phyloP scores from a whole-genome alignment of 139 green algal species.

The Diplosphaera chodatii region DNA sequence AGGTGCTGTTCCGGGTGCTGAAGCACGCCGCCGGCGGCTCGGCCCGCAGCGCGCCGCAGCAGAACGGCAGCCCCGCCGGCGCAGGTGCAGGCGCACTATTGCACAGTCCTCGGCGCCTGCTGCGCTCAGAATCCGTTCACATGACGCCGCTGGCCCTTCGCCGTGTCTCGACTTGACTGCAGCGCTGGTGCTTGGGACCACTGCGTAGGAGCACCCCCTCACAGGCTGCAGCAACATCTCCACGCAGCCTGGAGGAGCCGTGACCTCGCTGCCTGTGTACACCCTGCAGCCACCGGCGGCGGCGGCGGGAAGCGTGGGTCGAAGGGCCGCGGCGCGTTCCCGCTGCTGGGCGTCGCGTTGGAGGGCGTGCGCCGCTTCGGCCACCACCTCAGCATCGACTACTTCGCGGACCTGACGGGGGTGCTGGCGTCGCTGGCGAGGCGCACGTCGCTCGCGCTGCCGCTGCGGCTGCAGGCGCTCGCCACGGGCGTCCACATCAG shows the following conservation, averaged over 20 bases:
- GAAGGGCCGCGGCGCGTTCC: slow-evolving; percentile 29
- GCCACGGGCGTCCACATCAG: slow-evolving; percentile 53
- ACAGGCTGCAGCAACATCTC: too few relatives aligned
- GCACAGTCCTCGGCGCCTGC: neutral
- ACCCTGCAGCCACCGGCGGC: too few relatives aligned
- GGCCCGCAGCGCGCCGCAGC: neutral
- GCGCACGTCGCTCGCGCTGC: slow-evolving; percentile 38
- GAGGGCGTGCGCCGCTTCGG: slow-evolving; percentile 57
- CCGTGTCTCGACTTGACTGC: too few relatives aligned
- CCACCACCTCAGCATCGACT: slow-evolving; percentile 76
- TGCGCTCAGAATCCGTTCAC: neutral
- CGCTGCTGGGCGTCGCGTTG: slow-evolving; percentile 60
- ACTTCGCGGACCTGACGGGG: slow-evolving; percentile 64
- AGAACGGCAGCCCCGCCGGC: neutral
- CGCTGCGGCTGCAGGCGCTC: slow-evolving; percentile 50
- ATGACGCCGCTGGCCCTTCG: slow-evolving; percentile 1
- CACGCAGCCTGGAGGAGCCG: too few relatives aligned
- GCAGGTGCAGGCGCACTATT: neutral
- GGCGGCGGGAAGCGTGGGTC: slow-evolving; percentile 3
- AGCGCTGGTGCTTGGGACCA: too few relatives aligned
- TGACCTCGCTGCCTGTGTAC: too few relatives aligned
- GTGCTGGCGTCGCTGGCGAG: slow-evolving; percentile 46
- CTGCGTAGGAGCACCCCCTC: too few relatives aligned
- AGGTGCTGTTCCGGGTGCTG: slow-evolving; percentile 46
- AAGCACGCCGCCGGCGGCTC: slow-evolving; percentile 6